A percentile compares a stretch with the other conserved stretches of the same genome.
Evolutionary conservation across 805 yeast species (phyloP).

Genomic region (Lipomyces sp.): DNA sequence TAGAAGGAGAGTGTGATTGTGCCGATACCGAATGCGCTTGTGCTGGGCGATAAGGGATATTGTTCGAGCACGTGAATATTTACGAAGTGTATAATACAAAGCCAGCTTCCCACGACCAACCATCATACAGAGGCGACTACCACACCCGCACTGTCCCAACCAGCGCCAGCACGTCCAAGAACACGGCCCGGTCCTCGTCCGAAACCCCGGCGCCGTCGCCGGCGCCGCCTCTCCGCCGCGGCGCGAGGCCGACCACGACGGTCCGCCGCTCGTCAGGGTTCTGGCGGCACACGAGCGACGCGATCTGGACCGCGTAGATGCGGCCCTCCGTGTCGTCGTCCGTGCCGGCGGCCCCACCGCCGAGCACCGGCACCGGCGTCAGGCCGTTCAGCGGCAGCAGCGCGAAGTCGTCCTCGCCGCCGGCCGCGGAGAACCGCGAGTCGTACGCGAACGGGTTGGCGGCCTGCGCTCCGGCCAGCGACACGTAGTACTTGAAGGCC

Average conservation of each 20-base stretch:
- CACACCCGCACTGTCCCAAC: constrained; percentile 20
- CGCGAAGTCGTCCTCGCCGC: constrained; percentile 19
- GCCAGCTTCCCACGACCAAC: no score
- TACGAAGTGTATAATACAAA: no score
- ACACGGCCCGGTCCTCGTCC: constrained; percentile 5
- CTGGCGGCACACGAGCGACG: constrained; percentile 21
- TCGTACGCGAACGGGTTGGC: constrained; percentile 2
- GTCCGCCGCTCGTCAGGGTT: constrained; percentile 23
- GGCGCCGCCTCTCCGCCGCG: neutral
- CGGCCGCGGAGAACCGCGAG: neutral
- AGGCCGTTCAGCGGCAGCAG: constrained; percentile 21
- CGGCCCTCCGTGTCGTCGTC: constrained; percentile 23
- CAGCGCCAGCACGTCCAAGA: constrained; percentile 20
- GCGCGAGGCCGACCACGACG: constrained; percentile 22
- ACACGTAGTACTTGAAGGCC: constrained; percentile 16
- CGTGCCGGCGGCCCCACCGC: constrained; percentile 15
- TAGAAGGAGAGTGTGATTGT: neutral
- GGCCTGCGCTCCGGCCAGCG: constrained; percentile 17
- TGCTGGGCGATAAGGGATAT: no score
- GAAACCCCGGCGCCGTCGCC: constrained; percentile 7
- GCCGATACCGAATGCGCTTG: no score
- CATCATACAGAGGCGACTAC: neutral
- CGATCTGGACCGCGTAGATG: constrained; percentile 25
- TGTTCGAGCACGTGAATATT: no score
- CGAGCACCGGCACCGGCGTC: constrained; percentile 21